Conservation (phyloP, 2,329 filamentous ascomycete species). For the Fusarium graminum region DNA sequence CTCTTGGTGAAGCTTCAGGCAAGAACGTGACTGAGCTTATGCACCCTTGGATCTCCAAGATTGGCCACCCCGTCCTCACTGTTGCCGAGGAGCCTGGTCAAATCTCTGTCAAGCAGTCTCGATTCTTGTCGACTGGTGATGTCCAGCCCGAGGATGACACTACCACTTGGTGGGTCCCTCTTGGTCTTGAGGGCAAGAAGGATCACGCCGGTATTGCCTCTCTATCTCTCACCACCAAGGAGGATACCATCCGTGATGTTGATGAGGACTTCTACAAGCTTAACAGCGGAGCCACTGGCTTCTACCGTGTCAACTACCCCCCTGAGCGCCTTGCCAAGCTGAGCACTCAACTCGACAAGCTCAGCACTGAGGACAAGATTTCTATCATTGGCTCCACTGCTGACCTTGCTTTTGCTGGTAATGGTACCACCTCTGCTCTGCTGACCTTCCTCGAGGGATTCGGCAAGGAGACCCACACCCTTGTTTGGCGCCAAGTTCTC, state of each 20-base stretch:
- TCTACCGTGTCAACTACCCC: constrained; percentile 93
- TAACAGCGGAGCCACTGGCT: constrained; percentile 89
- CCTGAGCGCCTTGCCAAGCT: constrained; percentile 85
- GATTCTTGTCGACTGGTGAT: constrained; percentile 93
- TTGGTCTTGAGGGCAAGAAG: constrained; percentile 83
- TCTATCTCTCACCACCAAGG: constrained; percentile 79
- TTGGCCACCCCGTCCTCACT: constrained; percentile 92
- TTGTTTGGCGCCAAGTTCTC: constrained; percentile 90
- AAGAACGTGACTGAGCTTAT: constrained; percentile 89
- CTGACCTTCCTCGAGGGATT: constrained; percentile 90
- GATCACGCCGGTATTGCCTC: constrained; percentile 72
- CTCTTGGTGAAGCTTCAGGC: constrained; percentile 87
- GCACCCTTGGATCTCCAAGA: constrained; percentile 94
- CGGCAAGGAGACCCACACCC: constrained; percentile 81
- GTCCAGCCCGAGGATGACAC: constrained; percentile 90
- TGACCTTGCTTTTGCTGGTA: constrained; percentile 88
- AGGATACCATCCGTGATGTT: constrained; percentile 80
- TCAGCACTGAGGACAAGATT: constrained; percentile 91
- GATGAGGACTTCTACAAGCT: constrained; percentile 91
- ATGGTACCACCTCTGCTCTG: constrained; percentile 83
- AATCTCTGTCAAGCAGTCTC: constrained; percentile 84
- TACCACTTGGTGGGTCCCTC: constrained; percentile 95
- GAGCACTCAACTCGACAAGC: constrained; percentile 78
- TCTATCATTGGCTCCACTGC: constrained; percentile 90
- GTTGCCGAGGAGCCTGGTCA: constrained; percentile 86